A percentile compares a stretch with the other conserved stretches of the same genome.
These are phyloP conservation scores for Schwanniomyces sp. DNA, from an alignment of 805 yeast species.

Conservation along the genomic window DNA sequence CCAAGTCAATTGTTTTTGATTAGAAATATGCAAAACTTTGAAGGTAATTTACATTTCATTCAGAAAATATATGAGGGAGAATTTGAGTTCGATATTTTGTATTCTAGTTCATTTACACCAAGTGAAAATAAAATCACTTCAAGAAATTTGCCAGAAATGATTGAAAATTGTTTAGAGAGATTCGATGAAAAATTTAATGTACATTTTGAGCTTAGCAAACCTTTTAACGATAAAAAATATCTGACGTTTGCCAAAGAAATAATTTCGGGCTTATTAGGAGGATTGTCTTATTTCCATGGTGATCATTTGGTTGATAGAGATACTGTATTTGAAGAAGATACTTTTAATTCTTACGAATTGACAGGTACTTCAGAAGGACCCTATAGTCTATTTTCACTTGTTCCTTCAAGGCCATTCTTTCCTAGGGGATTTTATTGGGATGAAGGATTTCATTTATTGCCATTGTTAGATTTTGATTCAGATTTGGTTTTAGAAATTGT, in stretches of 20 bases:
- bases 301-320: constrained; percentile 77
- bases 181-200: constrained; percentile 55
- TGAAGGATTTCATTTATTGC: constrained; percentile 92
- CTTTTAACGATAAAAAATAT: constrained; percentile 49
- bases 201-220: constrained; percentile 52
- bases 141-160: constrained; percentile 33
- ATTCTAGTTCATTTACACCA: constrained; percentile 46
- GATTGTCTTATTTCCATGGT: constrained; percentile 86
- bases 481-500: constrained; percentile 79
- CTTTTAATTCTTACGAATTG: constrained; percentile 54
- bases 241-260: constrained; percentile 70
- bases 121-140: constrained; percentile 34
- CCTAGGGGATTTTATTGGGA: constrained; percentile 99
- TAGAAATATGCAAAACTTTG: constrained; percentile 57
- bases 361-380: constrained; percentile 74
- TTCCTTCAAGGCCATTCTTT: constrained; percentile 91
- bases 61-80: constrained; percentile 75
- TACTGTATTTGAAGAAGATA: constrained; percentile 66
- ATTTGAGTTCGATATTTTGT: constrained; percentile 74
- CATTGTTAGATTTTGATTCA: constrained; percentile 77
- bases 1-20: constrained; percentile 53
- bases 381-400: constrained; percentile 70
- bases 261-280: constrained; percentile 83
- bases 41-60: constrained; percentile 76
- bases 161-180: constrained; percentile 28